Base-by-base conservation (phyloP, 768 basidiomycete species). In the Leccinum arenicola region DNA sequence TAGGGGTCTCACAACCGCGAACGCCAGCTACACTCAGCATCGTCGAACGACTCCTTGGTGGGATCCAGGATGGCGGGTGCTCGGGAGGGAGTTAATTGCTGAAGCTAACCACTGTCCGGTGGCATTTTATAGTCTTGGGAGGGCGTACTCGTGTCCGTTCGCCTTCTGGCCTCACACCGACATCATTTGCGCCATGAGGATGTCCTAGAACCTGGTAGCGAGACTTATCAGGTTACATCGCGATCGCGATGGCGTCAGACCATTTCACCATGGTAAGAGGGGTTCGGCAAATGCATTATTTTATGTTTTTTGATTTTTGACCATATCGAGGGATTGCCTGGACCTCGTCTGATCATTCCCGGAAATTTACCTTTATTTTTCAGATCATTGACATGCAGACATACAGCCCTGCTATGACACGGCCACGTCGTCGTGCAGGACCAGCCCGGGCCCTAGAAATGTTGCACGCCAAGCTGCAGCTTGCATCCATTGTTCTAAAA, bases 251-350 rank as follows among this genome's bases (percentile, higher is more conserved):
- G 66, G 66, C 57, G 61, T 45, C 43, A 58, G 61, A 56, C 61
- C 57, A 59, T 55, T 54, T 61, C 60, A 45, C 57, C n/a, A 43
- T 21, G 66, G 70, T 64, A 66, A 72, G 68, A 72, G 63, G 59
- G 50, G 64, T 63, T 61, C 65, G 66, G 66, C 60, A 67, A 69
- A 56, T 59, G 53, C 55, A 47, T 57, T 59, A 64, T 61, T 66
- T 64, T 55, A 60, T 67, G 54, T 58, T 57, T 35, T 56, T 67
- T 67, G 63, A 61, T 58, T 57, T 56, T 67, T 67, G 63, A 61
- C 68, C 61, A 62, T 70, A 66, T 72, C 61, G 68, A 69, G 64
- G 58, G 66, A 55, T 56, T 56, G 57, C 56, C 66, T 63, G 57
- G 59, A 66, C 61, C 8, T 45, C 56, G 49, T 60, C 59, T 57